A percentile compares a stretch with the other conserved stretches of the same genome.
Conservation (phyloP, 192 early-diverging fungal genomes). For the Coemansia sp. region DNA sequence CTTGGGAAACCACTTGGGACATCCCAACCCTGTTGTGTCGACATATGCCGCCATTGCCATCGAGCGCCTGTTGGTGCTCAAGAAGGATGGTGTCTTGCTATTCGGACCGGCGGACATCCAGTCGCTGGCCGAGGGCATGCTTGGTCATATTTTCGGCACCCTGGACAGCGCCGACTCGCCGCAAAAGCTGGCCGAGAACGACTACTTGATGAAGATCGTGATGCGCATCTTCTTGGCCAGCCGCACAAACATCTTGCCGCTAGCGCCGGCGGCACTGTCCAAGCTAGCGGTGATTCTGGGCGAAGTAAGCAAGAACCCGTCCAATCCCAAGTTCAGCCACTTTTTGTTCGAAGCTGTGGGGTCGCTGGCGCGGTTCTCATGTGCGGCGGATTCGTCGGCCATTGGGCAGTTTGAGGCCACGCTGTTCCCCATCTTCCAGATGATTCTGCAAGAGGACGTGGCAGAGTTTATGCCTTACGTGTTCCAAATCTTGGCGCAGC, state of each 20-base stretch:
- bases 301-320: constrained; percentile 90
- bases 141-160: constrained; percentile 73
- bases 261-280: constrained; percentile 69
- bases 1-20: constrained; percentile 78
- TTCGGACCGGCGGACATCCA: constrained; percentile 73
- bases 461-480: constrained; percentile 95
- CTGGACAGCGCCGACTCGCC: constrained; percentile 79
- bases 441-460: constrained; percentile 82
- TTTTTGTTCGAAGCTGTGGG: constrained; percentile 94
- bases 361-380: constrained; percentile 82
- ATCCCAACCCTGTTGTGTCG: constrained; percentile 78
- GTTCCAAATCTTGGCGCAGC: constrained; percentile 92
- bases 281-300: constrained; percentile 78
- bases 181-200: constrained; percentile 94
- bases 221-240: constrained; percentile 84
- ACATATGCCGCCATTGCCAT: constrained; percentile 92
- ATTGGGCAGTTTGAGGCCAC: constrained; percentile 81
- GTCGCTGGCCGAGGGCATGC: constrained; percentile 64
- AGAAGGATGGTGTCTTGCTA: constrained; percentile 54
- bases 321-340: constrained; percentile 98
- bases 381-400: constrained; percentile 64
- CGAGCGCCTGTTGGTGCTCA: constrained; percentile 87
- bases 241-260: constrained; percentile 70
- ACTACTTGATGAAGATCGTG: constrained; percentile 90
- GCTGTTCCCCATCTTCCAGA: constrained; percentile 88